A percentile compares a stretch with the other conserved stretches of the same genome.
Evolutionary conservation across 129 eudicot genomes (phyloP).

Genomic region (Helianthus tuberosus): DNA sequence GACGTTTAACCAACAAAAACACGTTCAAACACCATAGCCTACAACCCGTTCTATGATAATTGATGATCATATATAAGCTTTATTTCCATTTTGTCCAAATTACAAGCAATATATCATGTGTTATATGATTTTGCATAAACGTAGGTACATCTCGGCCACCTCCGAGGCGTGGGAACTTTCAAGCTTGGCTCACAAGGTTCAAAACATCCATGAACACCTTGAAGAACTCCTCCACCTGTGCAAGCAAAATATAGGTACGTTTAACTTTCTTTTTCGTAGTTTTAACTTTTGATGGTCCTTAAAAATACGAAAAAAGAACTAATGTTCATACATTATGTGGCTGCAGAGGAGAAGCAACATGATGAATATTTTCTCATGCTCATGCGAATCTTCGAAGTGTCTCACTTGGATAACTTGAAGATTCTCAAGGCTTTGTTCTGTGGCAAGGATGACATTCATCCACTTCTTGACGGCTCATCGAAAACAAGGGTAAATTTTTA

Average conservation of each 20-base stretch:
- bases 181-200: slow-evolving; percentile 74
- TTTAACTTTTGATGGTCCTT: not conserved
- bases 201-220: slow-evolving; percentile 73
- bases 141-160: slow-evolving; percentile 61
- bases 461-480: slow-evolving; percentile 64
- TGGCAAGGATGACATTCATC: slow-evolving; percentile 67
- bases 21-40: not conserved
- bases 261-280: not conserved
- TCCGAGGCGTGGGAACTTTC: slow-evolving; percentile 95
- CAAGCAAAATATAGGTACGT: slow-evolving; percentile 70
- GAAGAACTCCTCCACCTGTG: slow-evolving; percentile 58
- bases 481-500: slow-evolving; percentile 49
- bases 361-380: slow-evolving; percentile 72
- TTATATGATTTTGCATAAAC: slow-evolving; percentile 10
- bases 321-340: slow-evolving; percentile 10
- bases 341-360: slow-evolving; percentile 84
- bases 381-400: slow-evolving; percentile 52
- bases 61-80: slow-evolving; percentile 18
- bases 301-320: not conserved
- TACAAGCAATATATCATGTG: not conserved
- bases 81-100: not conserved
- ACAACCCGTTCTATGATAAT: not conserved
- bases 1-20: not conserved
- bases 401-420: slow-evolving; percentile 74
- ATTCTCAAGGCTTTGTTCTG: slow-evolving; percentile 69